Percentiles rank a stretch among this genome's conserved stretches.
Conservation (phyloP, 2,329 filamentous ascomycete genomes). For the Clarireedia monteithiana region DNA sequence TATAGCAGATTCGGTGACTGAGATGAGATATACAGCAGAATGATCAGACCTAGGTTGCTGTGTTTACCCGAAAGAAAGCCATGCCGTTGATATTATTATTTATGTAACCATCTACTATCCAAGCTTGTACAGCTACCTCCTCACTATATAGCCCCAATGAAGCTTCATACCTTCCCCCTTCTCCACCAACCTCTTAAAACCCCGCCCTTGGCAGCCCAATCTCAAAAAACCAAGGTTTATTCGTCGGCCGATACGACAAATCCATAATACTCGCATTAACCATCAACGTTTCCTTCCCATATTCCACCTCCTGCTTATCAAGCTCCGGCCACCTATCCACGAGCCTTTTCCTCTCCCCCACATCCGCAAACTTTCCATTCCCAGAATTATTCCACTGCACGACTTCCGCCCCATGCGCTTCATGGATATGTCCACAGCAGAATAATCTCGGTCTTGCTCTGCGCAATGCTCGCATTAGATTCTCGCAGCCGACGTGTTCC, state of each 20-base stretch:
- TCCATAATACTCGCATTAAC: constrained; percentile 50
- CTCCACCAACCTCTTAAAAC: no score
- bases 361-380: no score
- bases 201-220: not conserved
- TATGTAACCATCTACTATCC: not conserved
- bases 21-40: no score
- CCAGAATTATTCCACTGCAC: constrained; percentile 40
- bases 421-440: constrained; percentile 57
- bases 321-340: not conserved
- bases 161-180: not conserved
- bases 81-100: not conserved
- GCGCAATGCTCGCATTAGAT: constrained; percentile 42
- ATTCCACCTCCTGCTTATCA: not conserved
- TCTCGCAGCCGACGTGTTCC: constrained; percentile 40
- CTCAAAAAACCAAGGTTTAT: constrained; percentile 39
- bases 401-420: constrained; percentile 48
- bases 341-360: not conserved
- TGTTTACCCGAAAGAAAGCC: not conserved
- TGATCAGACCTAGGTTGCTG: no score
- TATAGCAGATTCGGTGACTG: no score
- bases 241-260: constrained; percentile 34
- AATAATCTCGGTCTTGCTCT: constrained; percentile 46
- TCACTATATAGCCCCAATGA: not conserved
- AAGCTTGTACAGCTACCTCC: not conserved
- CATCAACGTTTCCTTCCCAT: constrained; percentile 24